Evolutionary conservation across 345 rosid genomes (phyloP).

Genomic region (Salix dunnii): DNA sequence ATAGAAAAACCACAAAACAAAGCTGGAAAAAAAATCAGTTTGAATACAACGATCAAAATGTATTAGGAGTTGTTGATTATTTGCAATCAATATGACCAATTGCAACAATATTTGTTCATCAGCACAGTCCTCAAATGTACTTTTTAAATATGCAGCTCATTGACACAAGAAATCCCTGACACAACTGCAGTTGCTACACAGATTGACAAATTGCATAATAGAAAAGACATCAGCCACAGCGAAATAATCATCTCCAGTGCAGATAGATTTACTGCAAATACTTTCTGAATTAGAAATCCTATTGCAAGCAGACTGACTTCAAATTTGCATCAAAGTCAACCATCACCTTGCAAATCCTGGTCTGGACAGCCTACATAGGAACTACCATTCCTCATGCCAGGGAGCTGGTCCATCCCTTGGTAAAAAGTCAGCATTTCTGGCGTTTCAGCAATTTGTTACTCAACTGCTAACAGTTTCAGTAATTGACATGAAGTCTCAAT

Average conservation of each 20-base stretch:
- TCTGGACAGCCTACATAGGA: no score
- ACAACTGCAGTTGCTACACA: background rate
- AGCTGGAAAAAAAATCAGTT: no score
- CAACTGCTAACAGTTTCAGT: no score
- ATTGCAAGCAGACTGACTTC: background rate
- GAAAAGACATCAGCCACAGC: background rate
- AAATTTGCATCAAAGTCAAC: background rate
- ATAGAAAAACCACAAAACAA: no score
- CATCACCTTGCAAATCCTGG: no score
- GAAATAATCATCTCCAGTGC: background rate
- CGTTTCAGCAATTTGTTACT: no score
- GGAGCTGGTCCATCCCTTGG: no score
- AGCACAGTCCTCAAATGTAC: background rate
- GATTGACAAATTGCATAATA: background rate
- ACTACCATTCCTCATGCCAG: no score
- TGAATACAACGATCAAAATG: no score
- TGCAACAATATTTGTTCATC: background rate
- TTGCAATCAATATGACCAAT: no score
- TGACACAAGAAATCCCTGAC: background rate
- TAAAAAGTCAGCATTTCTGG: no score
- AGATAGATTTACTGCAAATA: background rate
- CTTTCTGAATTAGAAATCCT: background rate
- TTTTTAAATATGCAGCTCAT: background rate
- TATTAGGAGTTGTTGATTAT: no score
- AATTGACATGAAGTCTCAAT: background rate